Base-by-base conservation (phyloP, 179 eudicot genomes). In the Pouteria campechiana region DNA sequence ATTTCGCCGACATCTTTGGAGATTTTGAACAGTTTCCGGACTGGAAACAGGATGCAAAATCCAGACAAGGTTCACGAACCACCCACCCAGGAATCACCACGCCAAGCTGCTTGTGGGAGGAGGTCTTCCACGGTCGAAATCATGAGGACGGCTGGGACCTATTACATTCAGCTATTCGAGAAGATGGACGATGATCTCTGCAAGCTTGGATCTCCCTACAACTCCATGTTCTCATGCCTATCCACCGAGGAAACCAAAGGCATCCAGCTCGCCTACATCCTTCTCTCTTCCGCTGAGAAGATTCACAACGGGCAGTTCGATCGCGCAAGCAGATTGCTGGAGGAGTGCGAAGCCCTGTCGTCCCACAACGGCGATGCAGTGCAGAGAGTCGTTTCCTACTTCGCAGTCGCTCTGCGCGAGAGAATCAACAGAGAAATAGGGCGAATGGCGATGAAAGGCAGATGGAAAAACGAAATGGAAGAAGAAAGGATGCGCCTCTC, bases 361-460 rank as follows among this genome's bases (percentile, higher is more conserved):
- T 54, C 55, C n/a, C 37, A 11, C 21, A 6, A 30, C 1, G 60
- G 67, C 8, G 48, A 39, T 24, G 45, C 67, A 6, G 51, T 41
- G 6, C 50, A 61, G 11, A 37, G 67, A 7, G 1, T 53, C 7
- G 54, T 24, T 6, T 54, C 27, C 25, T 47, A 61, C 17, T 54
- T 61, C 21, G 29, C 50, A 6, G 60, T 35, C 27, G 60, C 67
- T 18, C 44, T 61, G 4, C 55, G 36, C 2, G 44, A 41, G 25
- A 61, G 53, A 45, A 53, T 61, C 4, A 19, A 37, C 2, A 34
- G 17, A 18, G 69, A 54, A 45, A 54, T 48, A 17, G 74, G 63
- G 18, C 29, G 42, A 6, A 17, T 15, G 13, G 0, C 17, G 0
- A 2, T 13, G 3, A 23, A 34, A 18, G 32, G 6, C 13, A 25